Evolutionary conservation across 2,329 filamentous ascomycete genomes (phyloP).

Genomic region (Colletotrichum euphorbiae): DNA sequence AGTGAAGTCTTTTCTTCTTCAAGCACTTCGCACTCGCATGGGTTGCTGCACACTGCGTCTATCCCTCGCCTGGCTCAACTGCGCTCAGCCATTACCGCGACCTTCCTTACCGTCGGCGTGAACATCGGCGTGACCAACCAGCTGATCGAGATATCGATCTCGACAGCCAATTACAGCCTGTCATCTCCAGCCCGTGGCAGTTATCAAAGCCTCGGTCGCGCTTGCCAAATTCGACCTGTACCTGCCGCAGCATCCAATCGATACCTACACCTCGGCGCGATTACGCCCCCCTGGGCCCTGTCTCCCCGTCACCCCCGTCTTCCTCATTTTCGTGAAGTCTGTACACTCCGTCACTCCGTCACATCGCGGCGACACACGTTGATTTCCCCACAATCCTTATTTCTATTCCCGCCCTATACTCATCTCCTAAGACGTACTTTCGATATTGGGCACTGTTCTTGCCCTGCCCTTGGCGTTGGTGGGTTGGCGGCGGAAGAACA

Average conservation of each 20-base stretch:
- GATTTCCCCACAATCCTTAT: conserved; percentile 36
- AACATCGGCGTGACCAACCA: conserved; percentile 33
- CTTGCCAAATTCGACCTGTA: conserved; percentile 28
- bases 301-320: conserved; percentile 16
- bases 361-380: conserved; percentile 30
- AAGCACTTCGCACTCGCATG: conserved; percentile 37
- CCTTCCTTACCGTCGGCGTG: conserved; percentile 22
- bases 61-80: conserved; percentile 2
- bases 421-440: conserved; percentile 24
- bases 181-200: not conserved
- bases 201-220: conserved; percentile 26
- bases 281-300: conserved; percentile 16
- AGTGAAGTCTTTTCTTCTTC: conserved; percentile 27
- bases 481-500: conserved; percentile 19
- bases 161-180: conserved; percentile 24
- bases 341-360: conserved; percentile 33
- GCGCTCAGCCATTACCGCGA: not conserved
- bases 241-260: conserved; percentile 29
- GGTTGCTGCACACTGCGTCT: conserved; percentile 23
- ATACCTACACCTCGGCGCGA: conserved; percentile 17
- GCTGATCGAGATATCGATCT: conserved; percentile 15
- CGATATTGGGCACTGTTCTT: conserved; percentile 22
- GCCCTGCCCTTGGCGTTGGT: conserved; percentile 26
- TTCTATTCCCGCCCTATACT: conserved; percentile 22
- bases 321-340: conserved; percentile 26